Conservation (phyloP, 805 yeast species). For the Lipomyces kockii region DNA sequence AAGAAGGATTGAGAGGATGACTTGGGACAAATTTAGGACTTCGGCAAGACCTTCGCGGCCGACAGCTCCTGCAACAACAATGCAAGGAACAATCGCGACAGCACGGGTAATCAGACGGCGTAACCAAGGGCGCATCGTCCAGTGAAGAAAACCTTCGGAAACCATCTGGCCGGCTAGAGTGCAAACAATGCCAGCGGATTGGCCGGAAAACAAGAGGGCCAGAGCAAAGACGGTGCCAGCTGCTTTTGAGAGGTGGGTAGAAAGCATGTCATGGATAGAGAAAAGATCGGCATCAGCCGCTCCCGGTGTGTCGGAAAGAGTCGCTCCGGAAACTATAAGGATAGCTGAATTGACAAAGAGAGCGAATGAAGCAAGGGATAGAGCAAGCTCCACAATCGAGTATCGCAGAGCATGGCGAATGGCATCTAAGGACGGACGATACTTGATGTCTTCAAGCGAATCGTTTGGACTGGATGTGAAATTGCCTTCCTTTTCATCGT, state of each 20-base stretch:
- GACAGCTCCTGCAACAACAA: conserved; percentile 68
- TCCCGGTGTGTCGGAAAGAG: conserved; percentile 70
- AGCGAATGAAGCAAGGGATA: conserved; percentile 79
- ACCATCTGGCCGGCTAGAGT: conserved; percentile 91
- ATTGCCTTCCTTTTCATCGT: conserved; percentile 69
- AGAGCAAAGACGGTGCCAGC: conserved; percentile 86
- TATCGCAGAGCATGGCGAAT: conserved; percentile 72
- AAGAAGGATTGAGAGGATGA: conserved; percentile 75
- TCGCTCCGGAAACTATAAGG: conserved; percentile 78
- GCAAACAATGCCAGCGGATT: conserved; percentile 89
- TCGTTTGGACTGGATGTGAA: conserved; percentile 49
- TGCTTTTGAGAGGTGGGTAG: conserved; percentile 64
- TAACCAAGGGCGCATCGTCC: conserved; percentile 81
- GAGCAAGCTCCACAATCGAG: conserved; percentile 70
- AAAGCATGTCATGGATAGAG: conserved; percentile 70
- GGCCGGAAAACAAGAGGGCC: conserved; percentile 83
- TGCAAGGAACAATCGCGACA: conserved; percentile 80
- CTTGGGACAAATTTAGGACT: conserved; percentile 86
- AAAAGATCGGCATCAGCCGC: conserved; percentile 77
- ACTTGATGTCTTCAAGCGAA: conserved; percentile 43
- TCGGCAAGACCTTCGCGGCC: conserved; percentile 73
- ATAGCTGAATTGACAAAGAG: conserved; percentile 86
- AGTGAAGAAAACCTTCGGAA: conserved; percentile 83
- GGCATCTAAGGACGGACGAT: conserved; percentile 74
- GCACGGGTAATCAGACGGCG: conserved; percentile 77